Evolutionary conservation across 257 asterid genomes (phyloP).

Genomic region (Penstemon barbatus): DNA sequence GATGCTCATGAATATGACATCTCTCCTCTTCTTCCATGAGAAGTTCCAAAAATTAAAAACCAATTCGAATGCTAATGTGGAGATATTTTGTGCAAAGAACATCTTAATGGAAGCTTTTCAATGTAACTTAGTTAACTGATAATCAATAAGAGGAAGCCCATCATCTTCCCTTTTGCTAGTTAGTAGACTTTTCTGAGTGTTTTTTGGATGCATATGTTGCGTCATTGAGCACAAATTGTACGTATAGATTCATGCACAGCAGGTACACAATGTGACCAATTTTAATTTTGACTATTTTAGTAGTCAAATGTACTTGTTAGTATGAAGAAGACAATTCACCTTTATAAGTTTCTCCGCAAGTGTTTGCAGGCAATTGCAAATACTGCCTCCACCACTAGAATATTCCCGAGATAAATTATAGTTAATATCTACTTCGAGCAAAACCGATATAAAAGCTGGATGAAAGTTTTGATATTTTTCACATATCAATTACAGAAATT

Average conservation of each 20-base stretch:
- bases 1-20: neutral
- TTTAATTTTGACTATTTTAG: neutral
- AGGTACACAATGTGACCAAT: conserved; percentile 1
- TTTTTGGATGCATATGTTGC: too few relatives aligned
- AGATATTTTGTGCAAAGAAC: conserved; percentile 18
- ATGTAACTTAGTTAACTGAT: conserved; percentile 8
- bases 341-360: conserved; percentile 8
- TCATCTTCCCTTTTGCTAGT: conserved; percentile 4
- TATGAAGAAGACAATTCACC: conserved; percentile 1
- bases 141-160: conserved; percentile 7
- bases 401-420: neutral
- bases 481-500: conserved; percentile 60
- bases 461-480: conserved; percentile 18
- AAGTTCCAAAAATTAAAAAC: neutral
- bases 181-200: neutral
- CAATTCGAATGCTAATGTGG: neutral
- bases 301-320: conserved; percentile 8
- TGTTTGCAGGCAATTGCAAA: conserved; percentile 15
- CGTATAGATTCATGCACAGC: neutral
- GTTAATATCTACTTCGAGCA: neutral
- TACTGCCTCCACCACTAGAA: neutral
- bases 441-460: conserved; percentile 23
- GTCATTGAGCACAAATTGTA: neutral
- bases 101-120: conserved; percentile 26
- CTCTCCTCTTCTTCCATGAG: neutral